These are phyloP conservation scores for Yarrowia phangngaensis DNA, from an alignment of 805 yeast species.

Conservation along the genomic window DNA sequence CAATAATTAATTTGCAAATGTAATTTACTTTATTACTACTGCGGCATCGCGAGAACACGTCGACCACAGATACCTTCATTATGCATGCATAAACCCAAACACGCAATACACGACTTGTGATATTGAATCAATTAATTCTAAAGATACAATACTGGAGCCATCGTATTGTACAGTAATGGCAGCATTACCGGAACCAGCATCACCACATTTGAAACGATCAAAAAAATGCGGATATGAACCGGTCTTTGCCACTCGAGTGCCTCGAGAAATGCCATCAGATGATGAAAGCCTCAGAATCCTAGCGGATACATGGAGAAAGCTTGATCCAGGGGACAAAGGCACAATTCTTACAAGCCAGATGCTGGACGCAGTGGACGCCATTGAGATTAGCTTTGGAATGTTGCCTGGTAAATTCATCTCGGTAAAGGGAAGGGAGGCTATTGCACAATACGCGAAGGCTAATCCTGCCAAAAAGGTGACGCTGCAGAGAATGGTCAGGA, in stretches of 20 bases:
- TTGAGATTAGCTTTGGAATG: constrained; percentile 1
- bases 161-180: neutral
- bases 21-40: too few relatives aligned
- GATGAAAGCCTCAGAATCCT: neutral
- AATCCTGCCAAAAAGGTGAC: constrained; percentile 3
- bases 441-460: neutral
- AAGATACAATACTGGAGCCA: too few relatives aligned
- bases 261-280: constrained; percentile 12
- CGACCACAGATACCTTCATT: too few relatives aligned
- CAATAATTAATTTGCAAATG: too few relatives aligned
- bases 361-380: constrained; percentile 16
- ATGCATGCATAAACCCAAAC: constrained; percentile 9
- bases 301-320: constrained; percentile 1
- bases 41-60: too few relatives aligned
- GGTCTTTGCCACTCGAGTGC: too few relatives aligned
- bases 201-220: neutral
- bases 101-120: constrained; percentile 10
- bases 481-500: constrained; percentile 1
- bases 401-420: constrained; percentile 20
- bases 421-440: neutral
- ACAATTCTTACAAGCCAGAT: constrained; percentile 12
- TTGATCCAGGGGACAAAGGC: constrained; percentile 4
- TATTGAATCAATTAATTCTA: too few relatives aligned
- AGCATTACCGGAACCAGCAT: neutral
- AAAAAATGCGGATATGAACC: too few relatives aligned